Percentiles rank a stretch among this genome's conserved stretches.
These are phyloP conservation scores for Stemphylium beticola DNA, from an alignment of 2,329 filamentous ascomycete species.

Conservation along the genomic window DNA sequence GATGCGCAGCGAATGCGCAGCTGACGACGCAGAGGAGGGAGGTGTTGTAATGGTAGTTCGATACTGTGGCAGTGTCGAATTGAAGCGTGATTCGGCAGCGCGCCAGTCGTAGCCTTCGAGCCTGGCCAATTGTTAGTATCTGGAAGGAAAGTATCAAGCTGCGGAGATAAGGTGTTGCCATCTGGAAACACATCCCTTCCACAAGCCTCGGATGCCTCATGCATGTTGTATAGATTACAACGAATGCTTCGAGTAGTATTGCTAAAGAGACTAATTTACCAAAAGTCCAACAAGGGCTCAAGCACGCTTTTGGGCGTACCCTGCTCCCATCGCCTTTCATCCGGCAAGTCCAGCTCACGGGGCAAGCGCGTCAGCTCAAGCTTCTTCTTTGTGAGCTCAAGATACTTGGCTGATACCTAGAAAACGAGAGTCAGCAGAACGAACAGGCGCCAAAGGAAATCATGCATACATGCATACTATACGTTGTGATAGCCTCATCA, in stretches of 20 bases:
- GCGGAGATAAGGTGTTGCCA: no score
- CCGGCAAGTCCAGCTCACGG: slow-evolving; percentile 60
- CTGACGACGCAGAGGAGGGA: slow-evolving; percentile 15
- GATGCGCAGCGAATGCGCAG: slow-evolving; percentile 56
- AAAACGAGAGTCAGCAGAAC: neutral
- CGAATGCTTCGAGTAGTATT: no score
- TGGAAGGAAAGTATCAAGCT: no score
- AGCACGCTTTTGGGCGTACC: slow-evolving; percentile 65
- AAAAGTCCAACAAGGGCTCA: slow-evolving; percentile 70
- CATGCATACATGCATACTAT: slow-evolving; percentile 43
- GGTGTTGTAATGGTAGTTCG: slow-evolving; percentile 59
- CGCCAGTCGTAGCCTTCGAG: slow-evolving; percentile 71
- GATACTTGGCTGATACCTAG: slow-evolving; percentile 70
- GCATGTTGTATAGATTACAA: no score
- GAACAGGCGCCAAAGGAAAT: neutral
- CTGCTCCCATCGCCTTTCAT: slow-evolving; percentile 59
- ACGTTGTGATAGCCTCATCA: slow-evolving; percentile 34
- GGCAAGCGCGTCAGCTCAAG: slow-evolving; percentile 70
- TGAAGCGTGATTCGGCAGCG: slow-evolving; percentile 63
- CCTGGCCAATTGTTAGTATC: slow-evolving; percentile 48
- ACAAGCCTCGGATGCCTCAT: no score
- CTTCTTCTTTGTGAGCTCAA: slow-evolving; percentile 71
- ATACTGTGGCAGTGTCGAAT: slow-evolving; percentile 67
- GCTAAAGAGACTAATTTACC: slow-evolving; percentile 38
- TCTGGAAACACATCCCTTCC: no score